Evolutionary conservation across 2,329 filamentous ascomycete species (phyloP), one percentile per base, ranked within the genome.

Genomic region (Diaporthe ilicicola): DNA sequence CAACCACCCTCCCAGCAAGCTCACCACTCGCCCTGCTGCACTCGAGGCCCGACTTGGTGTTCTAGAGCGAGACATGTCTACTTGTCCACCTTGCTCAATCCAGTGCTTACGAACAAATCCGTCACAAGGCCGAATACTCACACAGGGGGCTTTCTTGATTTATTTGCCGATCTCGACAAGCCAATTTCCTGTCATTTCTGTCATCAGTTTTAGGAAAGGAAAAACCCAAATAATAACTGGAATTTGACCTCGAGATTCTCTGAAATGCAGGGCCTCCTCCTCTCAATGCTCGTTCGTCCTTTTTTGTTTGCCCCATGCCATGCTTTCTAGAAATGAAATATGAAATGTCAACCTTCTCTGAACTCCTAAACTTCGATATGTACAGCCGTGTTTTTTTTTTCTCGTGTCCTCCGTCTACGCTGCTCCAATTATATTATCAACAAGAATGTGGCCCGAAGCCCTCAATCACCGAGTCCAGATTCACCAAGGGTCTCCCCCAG

Each of bases 391-490:
- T 37, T 24, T 64, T 48, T 27, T 34, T 50, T 50, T 50, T 48
- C 44, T 12, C 59, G n/a, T 17, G 27, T 48, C 27, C 29, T 64
- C 29, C 44, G 29, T 64, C 59, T 50, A 64, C 12, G n/a, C 59
- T 50, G 59, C 29, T 24, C 67, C 70, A 72, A 64, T 50, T 64
- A 64, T 50, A 64, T 50, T 64, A 64, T 50, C 59, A 37, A 64
- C n/a, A 64, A 8, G 24, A 17, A 5, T 50, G 44, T 50, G 59
- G 59, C 59, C 29, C 1, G 42, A 37, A 29, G 12, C 59, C n/a
- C 12, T 37, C 59, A 17, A 7, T 34, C 44, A 22, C 29, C 22
- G 1, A 34, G 29, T 10, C 4, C n/a, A 24, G 44, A 12, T 27
- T 22, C 15, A n/a, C n/a, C 27, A 15, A 13, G 39, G 34, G 5